Percentiles rank a stretch among this genome's conserved stretches.
phyloP scores from a whole-genome alignment of 139 green algal species.

The Coelastrella sp. region DNA sequence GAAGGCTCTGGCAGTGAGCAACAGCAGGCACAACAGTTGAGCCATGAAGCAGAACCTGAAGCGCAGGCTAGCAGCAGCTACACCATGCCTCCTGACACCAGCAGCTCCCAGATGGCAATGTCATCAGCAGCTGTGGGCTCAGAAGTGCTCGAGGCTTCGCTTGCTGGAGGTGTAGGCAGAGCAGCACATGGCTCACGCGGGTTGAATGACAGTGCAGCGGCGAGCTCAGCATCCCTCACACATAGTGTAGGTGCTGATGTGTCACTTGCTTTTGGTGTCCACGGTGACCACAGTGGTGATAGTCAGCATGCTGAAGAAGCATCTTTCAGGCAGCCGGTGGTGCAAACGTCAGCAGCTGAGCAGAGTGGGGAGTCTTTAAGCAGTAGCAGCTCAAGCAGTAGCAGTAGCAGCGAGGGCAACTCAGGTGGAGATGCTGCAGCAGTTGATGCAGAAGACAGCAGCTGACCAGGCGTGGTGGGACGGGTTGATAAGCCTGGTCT shows the following conservation, averaged over 20 bases:
- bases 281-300: background rate
- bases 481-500: no score
- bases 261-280: background rate
- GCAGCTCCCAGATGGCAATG: background rate
- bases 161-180: background rate
- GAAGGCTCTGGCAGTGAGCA: no score
- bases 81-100: background rate
- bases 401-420: background rate
- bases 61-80: constrained; percentile 9
- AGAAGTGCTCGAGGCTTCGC: background rate
- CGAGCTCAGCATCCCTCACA: background rate
- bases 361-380: background rate
- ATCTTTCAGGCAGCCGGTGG: background rate
- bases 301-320: no score
- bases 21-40: no score
- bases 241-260: background rate
- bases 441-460: background rate
- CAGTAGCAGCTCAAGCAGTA: constrained; percentile 3
- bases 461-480: no score
- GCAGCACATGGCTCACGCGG: background rate
- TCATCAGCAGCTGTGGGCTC: background rate
- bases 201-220: background rate
- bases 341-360: background rate
- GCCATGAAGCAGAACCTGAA: no score
- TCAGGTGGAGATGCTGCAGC: background rate